Evolutionary conservation across 1,284 basidiomycete species (phyloP), one percentile per base, ranked within the genome.

Genomic region (Singerocomus inundabilis): DNA sequence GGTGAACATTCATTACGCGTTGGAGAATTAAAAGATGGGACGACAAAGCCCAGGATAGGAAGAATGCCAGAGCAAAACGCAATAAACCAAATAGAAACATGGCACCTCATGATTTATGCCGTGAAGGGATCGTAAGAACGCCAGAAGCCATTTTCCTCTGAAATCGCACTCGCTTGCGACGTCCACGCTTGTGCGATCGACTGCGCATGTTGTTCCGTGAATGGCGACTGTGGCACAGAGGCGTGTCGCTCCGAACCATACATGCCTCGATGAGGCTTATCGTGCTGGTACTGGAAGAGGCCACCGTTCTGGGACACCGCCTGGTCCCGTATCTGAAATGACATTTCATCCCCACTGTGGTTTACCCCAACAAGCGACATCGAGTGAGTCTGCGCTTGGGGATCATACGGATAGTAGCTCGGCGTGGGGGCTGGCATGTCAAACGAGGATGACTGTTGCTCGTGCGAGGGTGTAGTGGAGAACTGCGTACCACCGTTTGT

Each of bases 81-180:
- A 42, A 24, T 26, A 10, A 26, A 37, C 24, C 28, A 5, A 36
- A 28, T 18, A 10, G 35, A 42, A 44, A 44, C 49, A 10, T 45
- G 21, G 36, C 9, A 18, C 13, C 30, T 58, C 41, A 28, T 50
- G 38, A 46, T 15, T 61, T 49, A 56, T 46, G 57, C 33, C 44
- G 62, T 48, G 44, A 64, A 66, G 13, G 48, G 51, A 18, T 64
- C 63, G 45, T 64, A 66, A 40, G 61, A 15, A 38, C 53, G 63
- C 61, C 61, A 63, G 34, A 57, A 66, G 25, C 51, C 38, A 35
- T 16, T 34, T 18, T 54, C 59, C 21, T 66, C 62, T 11, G 60
- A 39, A 13, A 63, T 41, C 12, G 52, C 3, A 5, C 40, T 41
- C 4, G 57, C 5, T 51, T 64, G 63, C 4, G 55, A 52, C 2